A percentile compares a stretch with the other conserved stretches of the same genome.
These are phyloP conservation scores for Schwanniomyces sp. DNA, from an alignment of 805 yeast species.

Conservation along the genomic window DNA sequence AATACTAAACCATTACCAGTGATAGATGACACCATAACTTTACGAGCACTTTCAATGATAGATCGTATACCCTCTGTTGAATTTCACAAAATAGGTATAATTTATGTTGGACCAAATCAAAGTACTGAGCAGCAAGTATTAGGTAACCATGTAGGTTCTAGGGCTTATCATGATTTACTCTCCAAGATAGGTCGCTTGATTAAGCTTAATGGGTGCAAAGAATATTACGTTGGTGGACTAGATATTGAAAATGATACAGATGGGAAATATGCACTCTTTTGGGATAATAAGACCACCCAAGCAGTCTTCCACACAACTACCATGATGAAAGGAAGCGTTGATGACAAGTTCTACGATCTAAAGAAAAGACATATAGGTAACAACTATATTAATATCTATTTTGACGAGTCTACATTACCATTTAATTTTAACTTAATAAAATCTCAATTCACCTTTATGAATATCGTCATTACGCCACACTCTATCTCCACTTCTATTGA, in stretches of 20 bases:
- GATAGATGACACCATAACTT: conserved; percentile 46
- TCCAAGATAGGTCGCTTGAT: conserved; percentile 59
- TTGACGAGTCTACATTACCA: conserved; percentile 66
- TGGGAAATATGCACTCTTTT: conserved; percentile 72
- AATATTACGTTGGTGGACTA: conserved; percentile 71
- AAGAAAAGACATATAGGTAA: conserved; percentile 89
- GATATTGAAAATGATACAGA: conserved; percentile 69
- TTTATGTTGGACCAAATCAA: conserved; percentile 74
- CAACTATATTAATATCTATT: conserved; percentile 76
- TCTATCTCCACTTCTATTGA: conserved; percentile 14
- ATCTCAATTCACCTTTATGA: conserved; percentile 81
- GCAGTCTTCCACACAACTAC: conserved; percentile 78
- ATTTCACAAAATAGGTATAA: conserved; percentile 74
- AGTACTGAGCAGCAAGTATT: conserved; percentile 61
- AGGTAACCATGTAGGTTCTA: conserved; percentile 63
- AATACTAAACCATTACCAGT: conserved; percentile 48
- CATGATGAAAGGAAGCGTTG: conserved; percentile 62
- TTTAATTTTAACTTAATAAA: conserved; percentile 70
- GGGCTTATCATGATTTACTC: conserved; percentile 59
- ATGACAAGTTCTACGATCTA: conserved; percentile 45
- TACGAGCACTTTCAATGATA: conserved; percentile 54
- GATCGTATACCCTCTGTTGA: conserved; percentile 79
- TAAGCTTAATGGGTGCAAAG: conserved; percentile 51
- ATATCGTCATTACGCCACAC: conserved; percentile 74
- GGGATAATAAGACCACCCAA: conserved; percentile 72